Conservation (phyloP, 495 filamentous ascomycete species). For the Trichoderma orchidacearum region DNA sequence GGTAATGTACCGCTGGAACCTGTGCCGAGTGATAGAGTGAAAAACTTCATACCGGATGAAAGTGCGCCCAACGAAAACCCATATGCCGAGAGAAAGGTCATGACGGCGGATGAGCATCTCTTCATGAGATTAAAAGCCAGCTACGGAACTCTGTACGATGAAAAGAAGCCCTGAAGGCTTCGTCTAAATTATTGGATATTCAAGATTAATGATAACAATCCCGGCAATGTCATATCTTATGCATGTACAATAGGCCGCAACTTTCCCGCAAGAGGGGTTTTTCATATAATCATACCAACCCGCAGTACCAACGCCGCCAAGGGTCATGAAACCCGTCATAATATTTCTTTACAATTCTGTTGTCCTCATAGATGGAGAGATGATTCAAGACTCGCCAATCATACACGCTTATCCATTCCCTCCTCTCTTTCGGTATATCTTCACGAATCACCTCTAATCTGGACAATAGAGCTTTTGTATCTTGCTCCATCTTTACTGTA, state of each 20-base stretch:
- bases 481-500: constrained; percentile 13
- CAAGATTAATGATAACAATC: not conserved
- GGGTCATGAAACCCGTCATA: constrained; percentile 3
- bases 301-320: constrained; percentile 3
- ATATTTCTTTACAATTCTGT: not conserved
- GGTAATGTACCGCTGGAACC: constrained; percentile 52
- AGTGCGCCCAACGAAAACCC: constrained; percentile 28
- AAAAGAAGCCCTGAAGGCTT: constrained; percentile 12
- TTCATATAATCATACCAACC: not conserved
- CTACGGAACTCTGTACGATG: constrained; percentile 40
- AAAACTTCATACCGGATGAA: constrained; percentile 9
- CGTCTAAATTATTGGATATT: not conserved
- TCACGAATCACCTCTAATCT: constrained; percentile 14
- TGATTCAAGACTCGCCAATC: constrained; percentile 37
- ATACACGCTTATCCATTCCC: constrained; percentile 27
- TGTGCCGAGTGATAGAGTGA: constrained; percentile 55
- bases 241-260: not conserved
- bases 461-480: constrained; percentile 23
- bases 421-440: constrained; percentile 17
- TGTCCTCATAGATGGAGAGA: constrained; percentile 22
- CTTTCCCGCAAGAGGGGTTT: not conserved
- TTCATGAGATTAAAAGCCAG: constrained; percentile 59
- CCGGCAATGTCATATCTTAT: not conserved
- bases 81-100: constrained; percentile 34
- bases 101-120: constrained; percentile 82